A percentile compares a stretch with the other conserved stretches of the same genome.
These are phyloP conservation scores for Colletotrichum theobromicola DNA, from an alignment of 2,329 filamentous ascomycete genomes.

Conservation along the genomic window DNA sequence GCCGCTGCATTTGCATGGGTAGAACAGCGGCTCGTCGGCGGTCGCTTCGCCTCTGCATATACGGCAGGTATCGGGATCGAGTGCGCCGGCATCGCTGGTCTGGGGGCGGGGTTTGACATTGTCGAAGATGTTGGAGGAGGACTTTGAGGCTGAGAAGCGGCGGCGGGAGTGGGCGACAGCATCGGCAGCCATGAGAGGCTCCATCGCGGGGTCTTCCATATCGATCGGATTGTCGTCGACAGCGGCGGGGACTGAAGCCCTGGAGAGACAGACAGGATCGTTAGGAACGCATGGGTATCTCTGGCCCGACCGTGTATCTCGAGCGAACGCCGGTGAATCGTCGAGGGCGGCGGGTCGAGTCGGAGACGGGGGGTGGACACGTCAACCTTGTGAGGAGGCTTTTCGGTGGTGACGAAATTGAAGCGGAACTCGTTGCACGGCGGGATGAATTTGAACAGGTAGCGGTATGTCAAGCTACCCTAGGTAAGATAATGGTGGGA, in stretches of 20 bases:
- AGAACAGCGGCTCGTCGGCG: constrained; percentile 85
- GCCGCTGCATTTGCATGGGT: constrained; percentile 98
- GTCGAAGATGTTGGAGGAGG: neutral
- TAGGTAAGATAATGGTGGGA: neutral
- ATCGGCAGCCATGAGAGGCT: constrained; percentile 29
- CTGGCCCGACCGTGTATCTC: neutral
- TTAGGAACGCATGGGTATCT: constrained; percentile 20
- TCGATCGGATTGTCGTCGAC: constrained; percentile 4
- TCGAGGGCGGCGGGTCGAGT: neutral
- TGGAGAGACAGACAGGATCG: neutral
- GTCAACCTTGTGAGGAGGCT: too few species aligned
- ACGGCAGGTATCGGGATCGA: constrained; percentile 83
- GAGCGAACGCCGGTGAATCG: neutral
- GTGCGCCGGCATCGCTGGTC: constrained; percentile 16
- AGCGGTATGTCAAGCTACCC: neutral
- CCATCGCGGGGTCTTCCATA: constrained; percentile 29
- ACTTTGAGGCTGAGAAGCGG: constrained; percentile 21
- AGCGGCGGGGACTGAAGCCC: constrained; percentile 6
- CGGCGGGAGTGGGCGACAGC: constrained; percentile 31
- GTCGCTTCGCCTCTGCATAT: constrained; percentile 94
- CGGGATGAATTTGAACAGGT: neutral
- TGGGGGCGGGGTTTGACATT: constrained; percentile 2
- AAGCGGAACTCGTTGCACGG: neutral
- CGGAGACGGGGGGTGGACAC: neutral
- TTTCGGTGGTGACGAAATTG: neutral